phyloP scores from a whole-genome alignment of 2,329 filamentous ascomycete species.

The Epicoccum nigrum region DNA sequence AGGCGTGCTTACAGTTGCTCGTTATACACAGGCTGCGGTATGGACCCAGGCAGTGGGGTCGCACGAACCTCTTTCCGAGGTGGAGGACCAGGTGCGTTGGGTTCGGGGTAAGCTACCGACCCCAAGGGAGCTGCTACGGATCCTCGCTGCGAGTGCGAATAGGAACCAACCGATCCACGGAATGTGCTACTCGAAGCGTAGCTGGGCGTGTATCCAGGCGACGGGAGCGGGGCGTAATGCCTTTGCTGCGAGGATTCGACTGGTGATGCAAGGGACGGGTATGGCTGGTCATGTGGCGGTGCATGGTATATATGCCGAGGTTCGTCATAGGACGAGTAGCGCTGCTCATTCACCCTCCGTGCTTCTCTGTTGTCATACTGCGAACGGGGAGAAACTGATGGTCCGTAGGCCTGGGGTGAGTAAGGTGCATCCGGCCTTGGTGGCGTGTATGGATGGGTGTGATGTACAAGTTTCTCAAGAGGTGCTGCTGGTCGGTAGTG shows the following conservation, averaged over 20 bases:
- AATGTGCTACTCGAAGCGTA: slow-evolving; percentile 48
- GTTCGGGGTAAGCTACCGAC: slow-evolving; percentile 41
- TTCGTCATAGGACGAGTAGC: slow-evolving; percentile 43
- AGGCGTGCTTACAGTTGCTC: slow-evolving; percentile 47
- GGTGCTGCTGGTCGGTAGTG: slow-evolving; percentile 38
- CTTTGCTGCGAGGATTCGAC: slow-evolving; percentile 43
- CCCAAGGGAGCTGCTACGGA: slow-evolving; percentile 42
- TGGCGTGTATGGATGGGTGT: slow-evolving; percentile 47
- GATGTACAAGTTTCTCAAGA: slow-evolving; percentile 45
- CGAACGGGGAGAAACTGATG: slow-evolving; percentile 46
- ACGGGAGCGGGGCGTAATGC: slow-evolving; percentile 44
- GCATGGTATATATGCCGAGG: slow-evolving; percentile 35
- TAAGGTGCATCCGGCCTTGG: slow-evolving; percentile 49
- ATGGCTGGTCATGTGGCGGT: slow-evolving; percentile 40
- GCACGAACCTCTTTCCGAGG: slow-evolving; percentile 37
- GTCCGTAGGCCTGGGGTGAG: slow-evolving; percentile 48
- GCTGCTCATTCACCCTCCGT: slow-evolving; percentile 37
- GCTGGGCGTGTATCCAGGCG: slow-evolving; percentile 49
- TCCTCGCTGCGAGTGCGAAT: slow-evolving; percentile 44
- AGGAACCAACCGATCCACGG: slow-evolving; percentile 47
- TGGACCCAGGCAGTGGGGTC: slow-evolving; percentile 45
- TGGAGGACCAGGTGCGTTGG: slow-evolving; percentile 38
- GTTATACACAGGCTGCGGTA: slow-evolving; percentile 48
- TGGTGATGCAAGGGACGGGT: slow-evolving; percentile 46
- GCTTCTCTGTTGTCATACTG: slow-evolving; percentile 41